phyloP scores from a whole-genome alignment of 352 stramenopile species.

The Pseudoperonospora humuli region DNA sequence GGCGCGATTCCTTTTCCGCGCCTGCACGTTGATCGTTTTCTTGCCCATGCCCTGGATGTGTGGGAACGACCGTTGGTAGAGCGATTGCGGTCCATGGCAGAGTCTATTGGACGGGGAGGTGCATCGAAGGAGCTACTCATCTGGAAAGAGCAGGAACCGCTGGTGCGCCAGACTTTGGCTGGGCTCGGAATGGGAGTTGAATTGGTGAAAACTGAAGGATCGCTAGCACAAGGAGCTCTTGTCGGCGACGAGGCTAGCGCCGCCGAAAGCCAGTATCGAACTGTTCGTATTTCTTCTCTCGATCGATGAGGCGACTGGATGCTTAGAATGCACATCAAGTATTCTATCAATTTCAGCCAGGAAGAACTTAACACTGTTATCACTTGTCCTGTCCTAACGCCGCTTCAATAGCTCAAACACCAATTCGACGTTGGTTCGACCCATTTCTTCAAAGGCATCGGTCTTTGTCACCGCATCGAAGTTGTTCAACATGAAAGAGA shows the following conservation, averaged over 20 bases:
- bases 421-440: conserved; percentile 95
- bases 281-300: conserved; percentile 17
- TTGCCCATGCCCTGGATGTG: conserved; percentile 55
- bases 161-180: conserved; percentile 25
- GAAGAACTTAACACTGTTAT: conserved; percentile 1
- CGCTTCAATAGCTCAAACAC: conserved; percentile 95
- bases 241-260: neutral
- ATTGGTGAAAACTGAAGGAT: conserved; percentile 9
- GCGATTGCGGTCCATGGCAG: conserved; percentile 28
- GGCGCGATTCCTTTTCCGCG: conserved; percentile 72
- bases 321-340: conserved; percentile 2
- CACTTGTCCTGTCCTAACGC: conserved; percentile 25
- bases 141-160: conserved; percentile 40
- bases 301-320: conserved; percentile 4
- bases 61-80: conserved; percentile 58
- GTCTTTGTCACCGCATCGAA: conserved; percentile 97
- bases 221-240: neutral
- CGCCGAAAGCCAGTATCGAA: conserved; percentile 23
- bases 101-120: conserved; percentile 14
- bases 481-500: conserved; percentile 95
- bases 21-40: conserved; percentile 59
- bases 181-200: conserved; percentile 25
- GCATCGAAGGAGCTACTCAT: conserved; percentile 36
- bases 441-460: conserved; percentile 97
- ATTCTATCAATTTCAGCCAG: conserved; percentile 12